Base-by-base conservation (phyloP, 2,329 filamentous ascomycete species). In the Aspergillus fumigatiaffinis region DNA sequence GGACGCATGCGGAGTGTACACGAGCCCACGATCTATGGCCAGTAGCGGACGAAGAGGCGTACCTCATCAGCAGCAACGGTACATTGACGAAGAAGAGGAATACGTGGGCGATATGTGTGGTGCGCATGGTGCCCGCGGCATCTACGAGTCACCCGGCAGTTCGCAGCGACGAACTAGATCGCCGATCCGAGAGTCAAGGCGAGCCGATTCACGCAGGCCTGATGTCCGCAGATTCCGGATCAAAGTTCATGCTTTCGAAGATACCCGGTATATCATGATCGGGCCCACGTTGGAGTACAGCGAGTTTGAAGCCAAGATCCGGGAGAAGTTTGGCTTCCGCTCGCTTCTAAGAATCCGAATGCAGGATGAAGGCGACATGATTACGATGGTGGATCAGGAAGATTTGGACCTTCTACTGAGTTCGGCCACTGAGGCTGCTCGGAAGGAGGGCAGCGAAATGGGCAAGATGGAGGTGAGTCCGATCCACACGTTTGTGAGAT, bases 331-430 rank as follows among this genome's bases (percentile, higher is more conserved):
- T 69, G 87, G 84, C 14, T 80, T 97, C 61, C 69, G 66, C 35
- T 66, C 68, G 55, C 80, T 84, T 55, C 79, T 87, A 60, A 85
- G 85, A 56, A 93, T 97, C 79, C 95, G 92, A 81, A 88, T 97
- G 75, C 94, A 94, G 80, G 94, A 97, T 65, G 82, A 88, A 55
- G 89, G 89, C 3, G 93, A 97, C 69, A 93, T 97, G 89, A 95
- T 99, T 69, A 97, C 93, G 32, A 88, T 99, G 85, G 92, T 89
- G 29, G 94, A 99, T 73, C 91, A 97, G 74, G 94, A 99, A 69
- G 94, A 99, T 77, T 77, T 97, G 61, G 92, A 97, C 52, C 90
- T 97, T 86, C 87, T 91, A 28, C 82, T 97, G 54, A 83, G 84
- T 72, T 83, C 80, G 50, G 87, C 87, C 6, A 90, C 86, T 73